Evolutionary conservation across 768 basidiomycete species (phyloP), one percentile per base, ranked within the genome.

Genomic region (Exsudoporus frostii): DNA sequence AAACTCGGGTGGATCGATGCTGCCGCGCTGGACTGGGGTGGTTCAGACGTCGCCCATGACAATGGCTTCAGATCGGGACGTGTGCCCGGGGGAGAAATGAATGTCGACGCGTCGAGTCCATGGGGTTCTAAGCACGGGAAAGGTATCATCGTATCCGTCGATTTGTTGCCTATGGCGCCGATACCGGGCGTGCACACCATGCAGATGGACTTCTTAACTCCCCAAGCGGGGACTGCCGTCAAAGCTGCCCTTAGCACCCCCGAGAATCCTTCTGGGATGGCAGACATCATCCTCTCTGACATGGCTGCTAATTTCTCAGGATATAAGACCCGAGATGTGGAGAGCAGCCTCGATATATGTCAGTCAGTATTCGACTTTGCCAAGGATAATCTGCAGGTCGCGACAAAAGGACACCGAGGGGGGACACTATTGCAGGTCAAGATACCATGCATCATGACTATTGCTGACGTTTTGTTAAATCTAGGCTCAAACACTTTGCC

Each of bases 281-380:
- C 84, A 7, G 92, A 98, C 65, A 73, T 95, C 17, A 80, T 97
- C 24, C 76, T 97, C 5, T 91, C 87, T 8, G 95, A 97, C 64
- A 94, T 98, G 88, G 90, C 93, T 17, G 84, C 84, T 19, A 93
- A 94, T 66, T 76, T 83, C 54, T 81, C 86, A 2, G 95, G 96
- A 6, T 84, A 88, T 54, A 67, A 76, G 17, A 68, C 71, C 0
- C 76, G 77, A 45, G 95, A 98, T 69, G 78, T 80, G 1, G 78
- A 85, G 61, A 67, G 77, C 10, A 86, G 86, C 52, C 75, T 95
- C 30, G 79, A 86, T 34, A 85, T 98, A 20, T 90, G 85, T 64
- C 70, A 78, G 34, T 83, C 87, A 4, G 93, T 90, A 1, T 81
- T 88, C 53, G 69, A 76, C 39, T 95, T 97, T 65, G 79, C 84